These are phyloP conservation scores for Aurifilum marmelostoma DNA, from an alignment of 2,329 filamentous ascomycete species.

Conservation along the genomic window DNA sequence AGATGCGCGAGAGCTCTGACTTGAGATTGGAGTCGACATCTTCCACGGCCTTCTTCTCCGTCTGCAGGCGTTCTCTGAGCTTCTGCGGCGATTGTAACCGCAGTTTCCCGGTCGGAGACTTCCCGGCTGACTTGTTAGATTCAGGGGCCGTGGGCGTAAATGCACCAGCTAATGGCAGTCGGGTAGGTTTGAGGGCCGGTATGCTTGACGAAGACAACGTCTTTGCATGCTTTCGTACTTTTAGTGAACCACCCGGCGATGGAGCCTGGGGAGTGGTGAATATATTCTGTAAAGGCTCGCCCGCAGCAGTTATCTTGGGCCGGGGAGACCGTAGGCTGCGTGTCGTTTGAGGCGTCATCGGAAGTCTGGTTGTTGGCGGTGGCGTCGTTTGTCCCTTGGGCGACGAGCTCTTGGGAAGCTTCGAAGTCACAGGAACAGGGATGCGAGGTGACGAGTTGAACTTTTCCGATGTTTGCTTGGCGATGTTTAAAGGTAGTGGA, in stretches of 20 bases:
- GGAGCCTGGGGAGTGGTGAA: constrained; percentile 26
- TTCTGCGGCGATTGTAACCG: constrained; percentile 74
- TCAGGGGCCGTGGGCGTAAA: constrained; percentile 33
- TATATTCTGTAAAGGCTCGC: constrained; percentile 21
- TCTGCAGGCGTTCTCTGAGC: constrained; percentile 81
- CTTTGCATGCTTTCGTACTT: constrained; percentile 46
- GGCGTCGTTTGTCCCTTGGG: constrained; percentile 17
- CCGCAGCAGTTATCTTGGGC: constrained; percentile 51
- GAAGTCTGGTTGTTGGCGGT: constrained; percentile 45
- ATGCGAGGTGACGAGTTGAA: constrained; percentile 57
- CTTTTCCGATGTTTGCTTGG: constrained; percentile 59
- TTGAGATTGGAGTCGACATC: constrained; percentile 71
- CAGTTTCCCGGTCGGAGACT: constrained; percentile 51
- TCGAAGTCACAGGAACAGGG: constrained; percentile 47
- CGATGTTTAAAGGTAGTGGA: constrained; percentile 53
- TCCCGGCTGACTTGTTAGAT: constrained; percentile 39
- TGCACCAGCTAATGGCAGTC: constrained; percentile 34
- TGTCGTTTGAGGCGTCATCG: constrained; percentile 50
- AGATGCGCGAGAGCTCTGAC: constrained; percentile 77
- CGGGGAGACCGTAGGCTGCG: constrained; percentile 47
- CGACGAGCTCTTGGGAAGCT: constrained; percentile 55
- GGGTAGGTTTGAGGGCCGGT: constrained; percentile 53
- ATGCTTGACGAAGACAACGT: constrained; percentile 58
- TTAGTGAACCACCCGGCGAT: constrained; percentile 26
- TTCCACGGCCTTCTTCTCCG: constrained; percentile 75